Evolutionary conservation across 352 stramenopile species (phyloP).

Genomic region (Phytopythium cucurbitacearum): DNA sequence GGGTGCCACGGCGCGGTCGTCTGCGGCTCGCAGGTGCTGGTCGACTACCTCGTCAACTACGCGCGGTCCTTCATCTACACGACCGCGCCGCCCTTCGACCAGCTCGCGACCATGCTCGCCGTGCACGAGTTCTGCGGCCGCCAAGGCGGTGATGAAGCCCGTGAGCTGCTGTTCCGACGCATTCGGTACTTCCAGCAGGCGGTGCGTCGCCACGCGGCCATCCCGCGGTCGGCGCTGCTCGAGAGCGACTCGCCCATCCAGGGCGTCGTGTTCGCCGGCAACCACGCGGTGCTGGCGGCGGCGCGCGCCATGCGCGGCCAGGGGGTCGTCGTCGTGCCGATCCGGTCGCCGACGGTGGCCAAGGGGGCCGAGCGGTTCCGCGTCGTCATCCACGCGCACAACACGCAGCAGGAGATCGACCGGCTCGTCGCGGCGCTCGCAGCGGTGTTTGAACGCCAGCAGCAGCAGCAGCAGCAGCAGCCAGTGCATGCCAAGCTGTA

Average conservation of each 20-base stretch:
- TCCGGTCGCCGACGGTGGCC: slow-evolving; percentile 94
- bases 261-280: slow-evolving; percentile 91
- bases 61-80: slow-evolving; percentile 97
- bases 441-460: slow-evolving; percentile 30
- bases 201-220: slow-evolving; percentile 27
- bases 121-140: slow-evolving; percentile 82
- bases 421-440: slow-evolving; percentile 47
- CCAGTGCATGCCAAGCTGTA: slow-evolving; percentile 26
- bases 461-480: not conserved
- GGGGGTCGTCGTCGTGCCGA: slow-evolving; percentile 92
- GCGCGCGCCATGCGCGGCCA: slow-evolving; percentile 52
- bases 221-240: slow-evolving; percentile 45
- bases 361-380: slow-evolving; percentile 93
- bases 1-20: slow-evolving; percentile 94
- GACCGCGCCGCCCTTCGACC: slow-evolving; percentile 91
- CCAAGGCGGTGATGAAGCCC: slow-evolving; percentile 22
- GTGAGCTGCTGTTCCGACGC: slow-evolving; percentile 40
- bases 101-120: slow-evolving; percentile 87
- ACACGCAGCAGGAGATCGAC: slow-evolving; percentile 86
- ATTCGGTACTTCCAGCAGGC: slow-evolving; percentile 80
- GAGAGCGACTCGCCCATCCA: slow-evolving; percentile 91
- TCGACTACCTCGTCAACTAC: slow-evolving; percentile 97
- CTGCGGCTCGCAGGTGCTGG: slow-evolving; percentile 85
- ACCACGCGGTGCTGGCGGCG: slow-evolving; percentile 81
- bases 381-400: slow-evolving; percentile 95